These are phyloP conservation scores for Alternaria sp. DNA, from an alignment of 2,329 filamentous ascomycete species.

Conservation along the genomic window DNA sequence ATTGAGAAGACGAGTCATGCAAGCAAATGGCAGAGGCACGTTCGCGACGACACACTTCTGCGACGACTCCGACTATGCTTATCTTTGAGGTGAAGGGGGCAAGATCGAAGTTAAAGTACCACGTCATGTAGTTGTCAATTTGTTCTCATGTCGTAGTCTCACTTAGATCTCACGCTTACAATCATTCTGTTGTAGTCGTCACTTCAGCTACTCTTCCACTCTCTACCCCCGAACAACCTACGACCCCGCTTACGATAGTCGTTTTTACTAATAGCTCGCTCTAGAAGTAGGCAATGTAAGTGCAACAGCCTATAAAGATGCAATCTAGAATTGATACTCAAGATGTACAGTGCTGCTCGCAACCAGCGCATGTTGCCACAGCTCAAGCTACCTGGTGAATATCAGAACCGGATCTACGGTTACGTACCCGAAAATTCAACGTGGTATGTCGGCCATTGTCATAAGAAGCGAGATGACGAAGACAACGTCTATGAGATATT, in stretches of 20 bases:
- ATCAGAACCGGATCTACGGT: not conserved
- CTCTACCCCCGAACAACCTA: not conserved
- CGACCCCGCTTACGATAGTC: not conserved
- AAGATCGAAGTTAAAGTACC: not conserved
- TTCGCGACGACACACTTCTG: not conserved
- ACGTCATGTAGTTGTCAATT: fast-evolving
- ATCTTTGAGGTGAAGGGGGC: not conserved
- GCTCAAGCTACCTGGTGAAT: not conserved
- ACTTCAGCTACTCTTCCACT: not conserved
- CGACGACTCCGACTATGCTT: fast-evolving
- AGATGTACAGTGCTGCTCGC: fast-evolving
- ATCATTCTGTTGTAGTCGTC: not conserved
- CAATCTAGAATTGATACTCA: not conserved
- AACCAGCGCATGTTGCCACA: not conserved
- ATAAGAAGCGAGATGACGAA: not conserved
- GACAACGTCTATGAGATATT: too few species aligned
- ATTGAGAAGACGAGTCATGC: fast-evolving
- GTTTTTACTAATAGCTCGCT: not conserved
- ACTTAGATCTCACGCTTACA: not conserved
- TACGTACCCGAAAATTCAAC: not conserved
- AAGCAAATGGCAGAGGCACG: not conserved
- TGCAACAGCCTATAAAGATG: fast-evolving
- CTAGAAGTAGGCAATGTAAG: not conserved
- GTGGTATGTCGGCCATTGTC: not conserved
- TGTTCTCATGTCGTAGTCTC: not conserved